These are phyloP conservation scores for Trichoderma afroharzianum DNA, from an alignment of 2,329 filamentous ascomycete genomes.

Conservation along the genomic window DNA sequence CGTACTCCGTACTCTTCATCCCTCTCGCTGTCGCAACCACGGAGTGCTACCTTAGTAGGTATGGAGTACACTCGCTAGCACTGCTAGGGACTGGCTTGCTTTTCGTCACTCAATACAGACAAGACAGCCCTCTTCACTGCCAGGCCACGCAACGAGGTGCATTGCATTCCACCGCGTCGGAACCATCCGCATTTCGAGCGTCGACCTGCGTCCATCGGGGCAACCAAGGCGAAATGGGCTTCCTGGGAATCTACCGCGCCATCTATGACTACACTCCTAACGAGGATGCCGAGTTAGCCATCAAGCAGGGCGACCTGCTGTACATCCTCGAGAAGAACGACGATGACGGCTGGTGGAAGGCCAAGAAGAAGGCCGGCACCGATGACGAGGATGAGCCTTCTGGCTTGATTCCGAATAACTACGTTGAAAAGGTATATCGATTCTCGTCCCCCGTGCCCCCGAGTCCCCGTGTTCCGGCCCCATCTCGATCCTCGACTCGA, in stretches of 20 bases:
- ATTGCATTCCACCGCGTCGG: conserved; percentile 12
- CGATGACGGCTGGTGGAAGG: conserved; percentile 89
- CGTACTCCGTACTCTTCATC: background rate
- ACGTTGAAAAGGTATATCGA: conserved; percentile 74
- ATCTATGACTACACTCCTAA: conserved; percentile 91
- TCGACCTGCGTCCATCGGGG: conserved; percentile 23
- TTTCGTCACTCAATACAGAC: background rate
- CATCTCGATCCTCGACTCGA: background rate
- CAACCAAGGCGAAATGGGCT: conserved; percentile 63
- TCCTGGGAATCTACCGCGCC: conserved; percentile 85
- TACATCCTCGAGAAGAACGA: conserved; percentile 80
- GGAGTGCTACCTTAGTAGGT: background rate
- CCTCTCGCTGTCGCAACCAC: background rate
- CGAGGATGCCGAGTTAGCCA: conserved; percentile 77
- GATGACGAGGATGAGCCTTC: conserved; percentile 90
- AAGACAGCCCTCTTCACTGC: conserved; percentile 14
- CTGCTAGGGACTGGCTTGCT: conserved; percentile 12
- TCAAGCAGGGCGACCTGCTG: conserved; percentile 81
- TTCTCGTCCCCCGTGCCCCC: background rate
- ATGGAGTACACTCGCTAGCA: conserved; percentile 13
- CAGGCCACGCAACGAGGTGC: conserved; percentile 10
- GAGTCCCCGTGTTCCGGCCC: conserved; percentile 10
- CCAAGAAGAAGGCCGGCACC: conserved; percentile 79
- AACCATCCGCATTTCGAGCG: conserved; percentile 17
- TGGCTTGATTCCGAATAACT: conserved; percentile 89